Evolutionary conservation across 225 moss, liverwort and hornwort genomes (phyloP).

Genomic region (Ulota crispa): DNA sequence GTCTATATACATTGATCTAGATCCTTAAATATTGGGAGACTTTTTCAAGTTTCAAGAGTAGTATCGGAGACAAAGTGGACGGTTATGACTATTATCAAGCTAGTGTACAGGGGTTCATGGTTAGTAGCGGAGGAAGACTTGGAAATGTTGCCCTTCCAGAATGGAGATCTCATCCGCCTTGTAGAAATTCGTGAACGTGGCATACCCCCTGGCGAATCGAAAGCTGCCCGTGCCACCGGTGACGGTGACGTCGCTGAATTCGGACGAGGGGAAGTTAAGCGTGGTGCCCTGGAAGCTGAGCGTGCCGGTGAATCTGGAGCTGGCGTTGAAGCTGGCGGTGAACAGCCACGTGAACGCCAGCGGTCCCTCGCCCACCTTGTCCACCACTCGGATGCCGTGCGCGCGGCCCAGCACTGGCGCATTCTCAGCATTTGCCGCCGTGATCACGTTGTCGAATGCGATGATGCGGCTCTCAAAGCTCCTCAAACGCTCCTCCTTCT

Average conservation of each 20-base stretch:
- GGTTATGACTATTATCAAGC: background rate
- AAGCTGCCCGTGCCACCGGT: slow-evolving; percentile 56
- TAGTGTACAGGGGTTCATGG: too few relatives aligned
- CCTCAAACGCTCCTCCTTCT: background rate
- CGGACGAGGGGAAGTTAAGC: slow-evolving; percentile 51
- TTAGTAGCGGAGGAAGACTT: slow-evolving; percentile 46
- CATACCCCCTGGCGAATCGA: slow-evolving; percentile 40
- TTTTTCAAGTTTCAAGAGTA: background rate
- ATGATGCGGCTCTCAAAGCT: slow-evolving; percentile 49
- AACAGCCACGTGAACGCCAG: slow-evolving; percentile 54
- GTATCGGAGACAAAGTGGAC: background rate
- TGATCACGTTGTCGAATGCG: slow-evolving; percentile 51
- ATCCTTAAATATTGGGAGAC: background rate
- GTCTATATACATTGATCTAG: background rate
- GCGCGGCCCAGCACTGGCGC: slow-evolving; percentile 36
- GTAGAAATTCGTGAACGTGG: slow-evolving; percentile 56
- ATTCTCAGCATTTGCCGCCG: slow-evolving; percentile 15
- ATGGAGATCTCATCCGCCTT: slow-evolving; percentile 42
- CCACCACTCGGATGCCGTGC: slow-evolving; percentile 53
- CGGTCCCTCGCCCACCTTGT: slow-evolving; percentile 46
- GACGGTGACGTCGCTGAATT: slow-evolving; percentile 43
- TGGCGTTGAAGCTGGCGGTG: slow-evolving; percentile 35
- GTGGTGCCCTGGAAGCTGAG: slow-evolving; percentile 64
- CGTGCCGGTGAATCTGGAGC: slow-evolving; percentile 28
- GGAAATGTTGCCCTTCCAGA: slow-evolving; percentile 55